Evolutionary conservation across 495 filamentous ascomycete species (phyloP).

Genomic region (Thermothielavioides terrestris): DNA sequence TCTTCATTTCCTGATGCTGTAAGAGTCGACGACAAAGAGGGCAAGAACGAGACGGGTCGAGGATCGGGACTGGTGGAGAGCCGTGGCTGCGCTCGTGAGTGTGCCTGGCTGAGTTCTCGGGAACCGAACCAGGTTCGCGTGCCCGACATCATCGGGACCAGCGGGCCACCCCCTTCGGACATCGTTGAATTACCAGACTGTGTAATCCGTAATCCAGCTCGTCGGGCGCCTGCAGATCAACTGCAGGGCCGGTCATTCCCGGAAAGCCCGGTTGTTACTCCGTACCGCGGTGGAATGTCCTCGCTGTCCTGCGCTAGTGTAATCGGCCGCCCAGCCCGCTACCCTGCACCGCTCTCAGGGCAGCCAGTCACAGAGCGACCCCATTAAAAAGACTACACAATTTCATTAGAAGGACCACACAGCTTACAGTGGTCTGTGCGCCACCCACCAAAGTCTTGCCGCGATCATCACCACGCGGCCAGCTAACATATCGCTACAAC

Average conservation of each 20-base stretch:
- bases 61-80: background rate
- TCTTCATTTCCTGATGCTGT: conserved; percentile 26
- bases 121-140: conserved; percentile 32
- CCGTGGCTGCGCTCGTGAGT: background rate
- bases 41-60: background rate
- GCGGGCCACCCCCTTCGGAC: conserved; percentile 8
- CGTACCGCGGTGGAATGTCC: too few species aligned
- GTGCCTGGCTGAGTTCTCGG: conserved; percentile 9
- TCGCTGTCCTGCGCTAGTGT: too few species aligned
- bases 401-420: too few species aligned
- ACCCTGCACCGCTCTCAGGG: too few species aligned
- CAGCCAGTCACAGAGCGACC: conserved; percentile 9
- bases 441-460: too few species aligned
- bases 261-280: conserved; percentile 11
- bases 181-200: too few species aligned
- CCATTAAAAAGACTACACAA: too few species aligned
- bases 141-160: conserved; percentile 29
- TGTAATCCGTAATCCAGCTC: conserved; percentile 6
- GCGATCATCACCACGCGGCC: too few species aligned
- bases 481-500: too few species aligned
- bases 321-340: too few species aligned
- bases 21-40: background rate
- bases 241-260: conserved; percentile 17
- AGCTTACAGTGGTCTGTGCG: too few species aligned
- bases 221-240: conserved; percentile 12